phyloP scores from a whole-genome alignment of 345 rosid species.

The Eutrema japonicum region DNA sequence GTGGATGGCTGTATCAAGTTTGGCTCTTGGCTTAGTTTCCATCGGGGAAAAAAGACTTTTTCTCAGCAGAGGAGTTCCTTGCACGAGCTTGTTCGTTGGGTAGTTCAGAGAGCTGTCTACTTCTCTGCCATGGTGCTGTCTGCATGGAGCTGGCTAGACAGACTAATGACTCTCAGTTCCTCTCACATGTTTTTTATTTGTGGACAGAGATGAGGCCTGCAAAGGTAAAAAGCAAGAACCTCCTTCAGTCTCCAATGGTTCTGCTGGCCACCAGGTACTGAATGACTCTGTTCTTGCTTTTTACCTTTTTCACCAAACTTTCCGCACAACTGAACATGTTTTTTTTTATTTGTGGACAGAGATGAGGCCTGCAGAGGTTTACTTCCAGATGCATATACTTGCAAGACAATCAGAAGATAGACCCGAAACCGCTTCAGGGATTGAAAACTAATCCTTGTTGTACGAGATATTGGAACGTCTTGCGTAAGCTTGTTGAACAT shows the following conservation, averaged over 20 bases:
- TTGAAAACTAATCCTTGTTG: constrained; percentile 73
- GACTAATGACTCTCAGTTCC: constrained; percentile 53
- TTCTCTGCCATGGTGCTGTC: constrained; percentile 79
- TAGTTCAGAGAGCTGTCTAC: constrained; percentile 64
- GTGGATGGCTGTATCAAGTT: constrained; percentile 66
- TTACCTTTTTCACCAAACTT: not conserved
- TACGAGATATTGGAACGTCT: constrained; percentile 75
- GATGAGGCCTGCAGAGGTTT: constrained; percentile 89
- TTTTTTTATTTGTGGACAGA: constrained; percentile 50
- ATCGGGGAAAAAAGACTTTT: constrained; percentile 53
- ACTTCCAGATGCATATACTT: constrained; percentile 91
- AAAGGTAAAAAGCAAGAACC: too few relatives aligned
- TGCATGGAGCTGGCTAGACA: constrained; percentile 81
- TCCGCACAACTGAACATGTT: constrained; percentile 1
- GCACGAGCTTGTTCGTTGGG: constrained; percentile 64
- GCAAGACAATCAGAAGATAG: constrained; percentile 53
- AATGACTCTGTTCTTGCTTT: not conserved
- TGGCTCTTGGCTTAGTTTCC: constrained; percentile 62
- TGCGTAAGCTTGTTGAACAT: constrained; percentile 55
- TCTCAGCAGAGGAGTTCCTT: constrained; percentile 66
- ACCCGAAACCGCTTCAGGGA: constrained; percentile 43
- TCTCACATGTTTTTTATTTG: constrained; percentile 63
- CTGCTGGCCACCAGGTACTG: constrained; percentile 91
- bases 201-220: too few relatives aligned
- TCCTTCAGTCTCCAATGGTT: constrained; percentile 72